Evolutionary conservation across 148 eudicot genomes (phyloP), one percentile per base, ranked within the genome.

Genomic region (Camellia granthamiana): DNA sequence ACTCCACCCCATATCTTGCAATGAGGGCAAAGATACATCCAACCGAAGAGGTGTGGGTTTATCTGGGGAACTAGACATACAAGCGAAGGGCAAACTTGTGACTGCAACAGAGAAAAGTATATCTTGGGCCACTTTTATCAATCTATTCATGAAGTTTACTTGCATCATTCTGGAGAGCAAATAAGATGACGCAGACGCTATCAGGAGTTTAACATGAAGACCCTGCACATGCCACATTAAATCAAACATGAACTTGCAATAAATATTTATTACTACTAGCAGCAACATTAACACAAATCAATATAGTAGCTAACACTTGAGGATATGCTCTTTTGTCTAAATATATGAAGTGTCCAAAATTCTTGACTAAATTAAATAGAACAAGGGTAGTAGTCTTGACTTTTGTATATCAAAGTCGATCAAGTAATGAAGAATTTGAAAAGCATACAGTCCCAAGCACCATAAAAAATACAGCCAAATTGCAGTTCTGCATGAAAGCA

Each of bases 21-120:
- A 7, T 7, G 98, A 87, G 79, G 97, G 95, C 77, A 91, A 81
- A 77, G 89, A 85, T 76, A 94, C 89, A 80, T 93, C 88, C 94
- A 94, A 85, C 69, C 90, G 90, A 71, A 94, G 92, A 83, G 98
- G 97, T 15, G 85, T 87, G 47, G 94, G 98, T 85, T 89, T 96
- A 80, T 88, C 85, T 77, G 90, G 68, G 62, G 99, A 85, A 80
- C 85, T 87, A 69, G 97, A 95, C 70, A 91, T 60, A 75, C 93
- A 92, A 77, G 98, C 99, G 82, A 94, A 94, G 10, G 83, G 88
- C 49, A 84, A 76, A 75, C 81, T 87, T 85, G 89, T 76, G 73
- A 78, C 87, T 10, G 76, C 79, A 69, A 86, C 82, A 61, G 85
- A 82, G 72, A 74, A 84, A 66, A 85, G 76, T 66, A 88, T 67